Evolutionary conservation across 768 basidiomycete species (phyloP), one percentile per base, ranked within the genome.

Genomic region (Suillus plorans): DNA sequence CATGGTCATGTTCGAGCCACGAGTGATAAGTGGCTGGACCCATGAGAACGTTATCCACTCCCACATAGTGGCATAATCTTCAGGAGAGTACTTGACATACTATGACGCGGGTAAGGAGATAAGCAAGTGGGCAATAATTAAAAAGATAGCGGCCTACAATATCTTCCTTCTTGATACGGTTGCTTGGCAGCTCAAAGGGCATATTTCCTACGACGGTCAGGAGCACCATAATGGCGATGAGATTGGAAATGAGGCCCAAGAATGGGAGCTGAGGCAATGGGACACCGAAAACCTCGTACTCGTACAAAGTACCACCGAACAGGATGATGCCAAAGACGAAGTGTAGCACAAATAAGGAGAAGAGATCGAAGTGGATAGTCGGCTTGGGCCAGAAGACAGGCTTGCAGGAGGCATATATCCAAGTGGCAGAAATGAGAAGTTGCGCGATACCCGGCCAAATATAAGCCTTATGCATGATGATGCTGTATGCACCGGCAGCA

Each of bases 1-100:
- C 56, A 94, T 79, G 1, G 88, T 91, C 5, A 78, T 80, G 62
- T 64, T 66, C 10, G 79, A 80, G 18, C 85, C 84, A 3, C 80
- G 81, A 69, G 77, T 74, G 50, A 92, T 79, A 5, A 92, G 80
- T 3, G 89, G 90, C 53, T 85, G 81, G 37, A 92, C 80, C 90
- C 92, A 94, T 42, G 71, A 77, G 69, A 92, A 92, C 1, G 89
- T 85, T 0, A 86, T 76, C 92, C 92, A 92, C 47, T 84, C 83
- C 78, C 84, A 85, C 16, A 94, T 80, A 1, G 86, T 78, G 0
- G 88, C 87, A 70, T 92, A 93, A 68, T 94, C 92, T 71, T 94
- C 92, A 0, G 87, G 89, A 2, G 74, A 74, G 66, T 69, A 63
- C 47, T 72, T 77, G 63, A 72, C 62, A 31, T 44, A 77, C 74